Percentiles rank a stretch among this genome's conserved stretches.
Conservation (phyloP, 768 basidiomycete species). For the Termitomyces sp. region DNA sequence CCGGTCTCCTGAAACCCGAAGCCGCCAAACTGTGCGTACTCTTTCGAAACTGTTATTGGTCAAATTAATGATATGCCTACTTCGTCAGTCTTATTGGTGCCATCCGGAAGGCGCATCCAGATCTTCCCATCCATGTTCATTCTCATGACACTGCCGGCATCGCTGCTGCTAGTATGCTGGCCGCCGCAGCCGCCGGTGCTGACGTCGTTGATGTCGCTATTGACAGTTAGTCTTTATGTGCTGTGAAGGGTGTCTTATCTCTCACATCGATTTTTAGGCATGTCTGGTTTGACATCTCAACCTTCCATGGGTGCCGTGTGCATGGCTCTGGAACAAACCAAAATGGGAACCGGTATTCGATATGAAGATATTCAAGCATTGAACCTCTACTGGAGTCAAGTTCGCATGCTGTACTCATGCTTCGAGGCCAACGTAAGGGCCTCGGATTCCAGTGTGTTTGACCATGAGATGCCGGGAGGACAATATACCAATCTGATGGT, state of each 20-base stretch:
- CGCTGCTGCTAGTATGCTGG: constrained; percentile 95
- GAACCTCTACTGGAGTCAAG: constrained; percentile 97
- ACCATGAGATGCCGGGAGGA: constrained; percentile 99
- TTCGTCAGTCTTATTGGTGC: constrained; percentile 78
- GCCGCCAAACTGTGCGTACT: constrained; percentile 84
- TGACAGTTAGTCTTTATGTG: constrained; percentile 67
- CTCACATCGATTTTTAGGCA: constrained; percentile 49
- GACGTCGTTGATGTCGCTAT: constrained; percentile 98
- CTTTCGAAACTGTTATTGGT: neutral
- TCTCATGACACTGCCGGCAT: constrained; percentile 99
- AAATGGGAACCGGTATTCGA: constrained; percentile 91
- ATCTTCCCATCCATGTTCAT: constrained; percentile 98
- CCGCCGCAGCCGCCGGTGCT: constrained; percentile 93
- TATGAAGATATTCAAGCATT: constrained; percentile 97
- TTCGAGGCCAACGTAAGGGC: constrained; percentile 98
- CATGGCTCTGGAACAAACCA: constrained; percentile 92
- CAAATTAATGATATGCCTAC: neutral
- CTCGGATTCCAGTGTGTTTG: constrained; percentile 97
- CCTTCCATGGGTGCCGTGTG: constrained; percentile 98
- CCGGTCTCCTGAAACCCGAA: constrained; percentile 92
- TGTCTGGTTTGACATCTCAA: constrained; percentile 98
- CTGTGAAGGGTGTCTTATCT: constrained; percentile 1
- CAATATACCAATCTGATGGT: constrained; percentile 95
- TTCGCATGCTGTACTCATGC: constrained; percentile 90
- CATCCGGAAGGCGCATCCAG: constrained; percentile 94